Evolutionary conservation across 1,139 yeast genomes (phyloP), one percentile per base, ranked within the genome.

Genomic region (Yamadazyma triangularis): DNA sequence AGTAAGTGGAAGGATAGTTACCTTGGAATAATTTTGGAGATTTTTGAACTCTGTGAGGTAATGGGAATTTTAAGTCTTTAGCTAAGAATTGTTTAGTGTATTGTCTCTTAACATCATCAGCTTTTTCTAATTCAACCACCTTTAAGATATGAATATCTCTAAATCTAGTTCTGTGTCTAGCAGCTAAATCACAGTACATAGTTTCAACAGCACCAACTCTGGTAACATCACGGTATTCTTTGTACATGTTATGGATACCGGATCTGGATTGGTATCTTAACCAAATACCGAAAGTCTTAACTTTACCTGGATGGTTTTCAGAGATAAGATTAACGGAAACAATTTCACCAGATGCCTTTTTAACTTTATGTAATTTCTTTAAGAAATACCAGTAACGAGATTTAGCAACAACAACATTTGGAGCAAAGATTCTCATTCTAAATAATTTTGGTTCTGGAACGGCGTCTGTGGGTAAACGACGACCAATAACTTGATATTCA

Each of bases 221-320:
- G 77, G 96, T 76, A 58, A 89, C 95, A 61, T 91, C 98, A 77
- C 98, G 89, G 93, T 88, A 87, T 80, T 91, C 99, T 39, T 44
- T 91, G 96, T 91, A 91, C 97, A 91, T 91, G 94, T 91, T 91
- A 94, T 93, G 98, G 65, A 95, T 88, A 78, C 99, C 99, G 56
- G 98, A 93, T 83, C 98, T 93, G 55, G 99, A 91, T 70, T 93
- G 98, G 87, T 93, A 91, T 81, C 98, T 89, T 70, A 91, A 83
- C 98, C 98, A 91, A 77, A 93, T 72, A 79, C 97, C 98, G 68
- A 88, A 91, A 87, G 89, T 91, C 91, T 91, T 91, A 65, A 91
- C 97, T 80, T 87, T 89, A 75, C 95, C 86, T 73, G 98, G 98
- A 79, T 78, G 87, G 68, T 89, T 77, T 78, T 91, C 99, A 64